Conservation (phyloP, 352 stramenopile genomes). For the Aphanomyces invadans region DNA sequence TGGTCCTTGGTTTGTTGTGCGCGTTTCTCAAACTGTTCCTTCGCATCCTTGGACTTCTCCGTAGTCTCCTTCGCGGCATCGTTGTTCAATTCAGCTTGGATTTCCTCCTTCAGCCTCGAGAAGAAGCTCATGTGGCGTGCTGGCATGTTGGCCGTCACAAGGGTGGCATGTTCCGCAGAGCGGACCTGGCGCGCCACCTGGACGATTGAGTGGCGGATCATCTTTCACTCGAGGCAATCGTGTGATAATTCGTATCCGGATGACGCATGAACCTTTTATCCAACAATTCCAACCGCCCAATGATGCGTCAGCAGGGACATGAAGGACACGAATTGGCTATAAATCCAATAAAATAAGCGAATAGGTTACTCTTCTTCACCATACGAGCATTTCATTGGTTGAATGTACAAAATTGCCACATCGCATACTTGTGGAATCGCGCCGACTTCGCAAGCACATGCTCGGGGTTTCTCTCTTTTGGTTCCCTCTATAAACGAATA, state of each 20-base stretch:
- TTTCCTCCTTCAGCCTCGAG: conserved; percentile 68
- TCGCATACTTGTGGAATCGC: no score
- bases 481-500: no score
- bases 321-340: not conserved
- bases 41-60: conserved; percentile 36
- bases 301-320: not conserved
- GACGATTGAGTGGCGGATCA: conserved; percentile 16
- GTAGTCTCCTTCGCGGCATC: conserved; percentile 61
- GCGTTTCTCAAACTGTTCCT: conserved; percentile 26
- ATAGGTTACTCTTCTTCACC: no score
- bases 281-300: conserved; percentile 1
- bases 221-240: not conserved
- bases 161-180: not conserved
- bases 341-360: no score
- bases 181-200: not conserved
- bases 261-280: not conserved
- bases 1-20: conserved; percentile 28
- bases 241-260: not conserved
- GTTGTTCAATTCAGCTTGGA: conserved; percentile 74
- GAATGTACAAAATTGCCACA: no score
- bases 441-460: no score
- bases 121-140: conserved; percentile 58
- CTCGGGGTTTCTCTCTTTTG: no score
- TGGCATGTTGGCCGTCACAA: not conserved
- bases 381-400: not conserved